Conservation (phyloP, 106 monocot genomes). For the Alisma plantagoaquatica region DNA sequence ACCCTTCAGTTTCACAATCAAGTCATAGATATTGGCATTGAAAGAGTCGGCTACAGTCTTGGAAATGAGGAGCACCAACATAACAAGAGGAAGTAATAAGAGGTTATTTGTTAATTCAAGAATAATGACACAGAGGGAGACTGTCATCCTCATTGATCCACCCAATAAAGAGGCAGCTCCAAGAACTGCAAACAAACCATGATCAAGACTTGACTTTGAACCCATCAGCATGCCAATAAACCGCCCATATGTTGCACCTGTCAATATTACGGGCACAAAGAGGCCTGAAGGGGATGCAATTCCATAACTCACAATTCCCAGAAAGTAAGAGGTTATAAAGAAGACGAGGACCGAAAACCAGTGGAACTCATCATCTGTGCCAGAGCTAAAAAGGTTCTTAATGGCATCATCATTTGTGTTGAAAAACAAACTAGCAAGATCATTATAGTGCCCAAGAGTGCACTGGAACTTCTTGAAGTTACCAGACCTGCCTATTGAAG, state of each 20-base stretch:
- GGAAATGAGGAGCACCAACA: too few species aligned
- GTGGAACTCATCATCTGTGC: slow-evolving; percentile 49
- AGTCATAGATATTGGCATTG: too few species aligned
- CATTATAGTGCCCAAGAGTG: slow-evolving; percentile 71
- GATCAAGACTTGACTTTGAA: slow-evolving; percentile 46
- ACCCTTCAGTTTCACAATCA: too few species aligned
- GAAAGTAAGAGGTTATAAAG: slow-evolving; percentile 56
- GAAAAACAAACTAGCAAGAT: slow-evolving; percentile 77
- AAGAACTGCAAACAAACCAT: slow-evolving; percentile 75
- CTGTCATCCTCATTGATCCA: slow-evolving; percentile 83
- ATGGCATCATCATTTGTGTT: slow-evolving; percentile 82
- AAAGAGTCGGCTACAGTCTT: too few species aligned
- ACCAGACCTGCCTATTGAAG: slow-evolving; percentile 38
- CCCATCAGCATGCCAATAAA: slow-evolving; percentile 57
- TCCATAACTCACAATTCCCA: slow-evolving; percentile 83
- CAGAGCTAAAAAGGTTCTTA: slow-evolving; percentile 51
- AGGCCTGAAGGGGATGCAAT: slow-evolving; percentile 72
- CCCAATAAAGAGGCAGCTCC: slow-evolving; percentile 74
- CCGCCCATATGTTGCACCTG: slow-evolving; percentile 83
- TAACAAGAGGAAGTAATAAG: too few species aligned
- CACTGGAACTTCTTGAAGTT: slow-evolving; percentile 78
- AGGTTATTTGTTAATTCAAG: slow-evolving; percentile 74
- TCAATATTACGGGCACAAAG: slow-evolving; percentile 79
- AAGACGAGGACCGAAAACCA: slow-evolving; percentile 42
- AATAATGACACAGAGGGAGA: too few species aligned